Evolutionary conservation across 1,284 basidiomycete species (phyloP).

Genomic region (Microbotryum scabiosae): DNA sequence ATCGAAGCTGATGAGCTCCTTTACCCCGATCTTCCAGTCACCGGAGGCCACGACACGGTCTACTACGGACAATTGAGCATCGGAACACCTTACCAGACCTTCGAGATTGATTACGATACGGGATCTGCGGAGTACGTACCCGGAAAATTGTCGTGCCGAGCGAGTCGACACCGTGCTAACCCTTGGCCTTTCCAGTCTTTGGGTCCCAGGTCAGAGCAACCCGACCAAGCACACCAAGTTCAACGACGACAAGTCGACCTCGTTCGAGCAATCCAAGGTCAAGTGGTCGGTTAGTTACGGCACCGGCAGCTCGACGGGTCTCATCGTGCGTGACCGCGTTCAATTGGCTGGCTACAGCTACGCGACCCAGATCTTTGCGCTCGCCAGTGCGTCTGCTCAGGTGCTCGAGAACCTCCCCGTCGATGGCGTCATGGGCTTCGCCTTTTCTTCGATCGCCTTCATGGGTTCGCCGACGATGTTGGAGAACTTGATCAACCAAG

Average conservation of each 20-base stretch:
- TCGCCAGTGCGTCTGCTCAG: slow-evolving; percentile 18
- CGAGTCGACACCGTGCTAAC: neutral
- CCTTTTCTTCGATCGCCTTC: slow-evolving; percentile 28
- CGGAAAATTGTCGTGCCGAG: neutral
- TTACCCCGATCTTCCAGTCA: slow-evolving; percentile 3
- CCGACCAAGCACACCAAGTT: slow-evolving; percentile 23
- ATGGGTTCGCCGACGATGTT: slow-evolving; percentile 28
- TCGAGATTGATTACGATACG: slow-evolving; percentile 22
- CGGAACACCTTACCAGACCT: slow-evolving; percentile 20
- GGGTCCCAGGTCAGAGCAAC: slow-evolving; percentile 17
- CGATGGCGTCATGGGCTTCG: slow-evolving; percentile 14
- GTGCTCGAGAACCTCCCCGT: slow-evolving; percentile 18
- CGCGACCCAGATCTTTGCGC: slow-evolving; percentile 26
- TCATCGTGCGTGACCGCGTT: slow-evolving; percentile 27
- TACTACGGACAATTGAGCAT: slow-evolving; percentile 24
- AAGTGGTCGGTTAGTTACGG: slow-evolving; percentile 26
- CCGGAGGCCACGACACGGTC: slow-evolving; percentile 26
- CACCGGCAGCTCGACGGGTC: slow-evolving; percentile 18
- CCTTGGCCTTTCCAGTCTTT: neutral
- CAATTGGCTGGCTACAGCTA: slow-evolving; percentile 14
- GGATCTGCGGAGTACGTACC: slow-evolving; percentile 15
- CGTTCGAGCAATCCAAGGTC: slow-evolving; percentile 17
- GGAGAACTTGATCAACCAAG: slow-evolving; percentile 23
- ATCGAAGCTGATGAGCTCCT: neutral
- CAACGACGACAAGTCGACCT: slow-evolving; percentile 1